Conservation (phyloP, 139 green algal species). For the Chlamydomonas sphaeroides region DNA sequence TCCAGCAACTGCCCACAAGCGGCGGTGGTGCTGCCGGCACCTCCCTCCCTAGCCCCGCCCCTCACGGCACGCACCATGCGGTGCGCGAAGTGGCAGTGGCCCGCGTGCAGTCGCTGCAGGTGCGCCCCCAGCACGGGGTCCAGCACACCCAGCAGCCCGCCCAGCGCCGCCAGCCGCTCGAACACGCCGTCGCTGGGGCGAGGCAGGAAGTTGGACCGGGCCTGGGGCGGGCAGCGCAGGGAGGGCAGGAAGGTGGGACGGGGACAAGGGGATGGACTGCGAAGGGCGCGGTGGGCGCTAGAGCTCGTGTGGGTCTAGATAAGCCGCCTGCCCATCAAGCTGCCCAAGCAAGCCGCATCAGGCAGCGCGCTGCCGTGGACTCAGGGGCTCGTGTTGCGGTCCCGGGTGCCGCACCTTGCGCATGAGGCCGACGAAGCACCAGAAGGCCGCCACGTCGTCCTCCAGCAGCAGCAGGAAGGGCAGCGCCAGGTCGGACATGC, state of each 20-base stretch:
- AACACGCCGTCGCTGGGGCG: slow-evolving; percentile 77
- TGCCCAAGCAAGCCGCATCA: too few relatives aligned
- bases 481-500: slow-evolving; percentile 90
- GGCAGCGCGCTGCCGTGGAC: too few relatives aligned
- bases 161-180: slow-evolving; percentile 66
- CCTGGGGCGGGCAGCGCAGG: background rate
- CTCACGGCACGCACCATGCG: too few relatives aligned
- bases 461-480: slow-evolving; percentile 82
- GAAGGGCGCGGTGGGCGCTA: too few relatives aligned
- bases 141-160: slow-evolving; percentile 55
- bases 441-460: slow-evolving; percentile 88
- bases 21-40: too few relatives aligned
- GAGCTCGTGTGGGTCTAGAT: too few relatives aligned
- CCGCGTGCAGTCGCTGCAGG: slow-evolving; percentile 42
- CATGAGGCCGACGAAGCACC: slow-evolving; percentile 88
- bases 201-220: slow-evolving; percentile 77
- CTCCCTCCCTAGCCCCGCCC: too few relatives aligned
- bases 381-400: too few relatives aligned
- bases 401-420: too few relatives aligned
- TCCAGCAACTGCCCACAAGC: too few relatives aligned
- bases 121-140: slow-evolving; percentile 61
- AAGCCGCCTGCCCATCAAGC: too few relatives aligned
- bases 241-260: background rate
- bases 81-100: slow-evolving; percentile 87
- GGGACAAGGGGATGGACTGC: too few relatives aligned